phyloP scores from a whole-genome alignment of 768 basidiomycete species.

The Gloeophyllum trabeum region DNA sequence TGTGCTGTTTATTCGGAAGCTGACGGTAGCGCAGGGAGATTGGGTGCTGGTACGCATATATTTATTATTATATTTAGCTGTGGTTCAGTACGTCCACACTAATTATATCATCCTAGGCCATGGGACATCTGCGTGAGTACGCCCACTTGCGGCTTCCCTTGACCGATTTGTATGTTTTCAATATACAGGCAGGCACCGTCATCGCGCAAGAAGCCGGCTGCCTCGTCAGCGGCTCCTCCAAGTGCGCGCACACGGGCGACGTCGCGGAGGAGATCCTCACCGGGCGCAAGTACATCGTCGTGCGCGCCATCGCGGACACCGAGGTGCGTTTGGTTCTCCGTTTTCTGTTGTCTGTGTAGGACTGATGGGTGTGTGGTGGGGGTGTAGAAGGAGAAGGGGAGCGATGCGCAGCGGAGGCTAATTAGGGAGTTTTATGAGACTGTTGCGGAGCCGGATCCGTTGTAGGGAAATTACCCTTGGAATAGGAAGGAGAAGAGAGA shows the following conservation, averaged over 20 bases:
- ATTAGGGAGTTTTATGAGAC: constrained; percentile 81
- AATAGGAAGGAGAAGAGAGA: too few relatives aligned
- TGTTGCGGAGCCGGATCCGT: constrained; percentile 57
- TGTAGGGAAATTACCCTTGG: too few relatives aligned
- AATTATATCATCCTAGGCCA: constrained; percentile 25
- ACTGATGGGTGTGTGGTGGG: not conserved
- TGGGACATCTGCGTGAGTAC: constrained; percentile 76
- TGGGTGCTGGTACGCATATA: constrained; percentile 47
- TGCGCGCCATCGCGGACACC: constrained; percentile 57
- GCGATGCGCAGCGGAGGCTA: constrained; percentile 67
- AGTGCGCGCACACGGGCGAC: constrained; percentile 26
- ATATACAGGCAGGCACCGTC: constrained; percentile 67
- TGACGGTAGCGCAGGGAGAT: constrained; percentile 50
- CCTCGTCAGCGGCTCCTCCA: constrained; percentile 61
- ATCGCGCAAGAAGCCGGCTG: constrained; percentile 88
- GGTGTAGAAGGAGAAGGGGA: constrained; percentile 42
- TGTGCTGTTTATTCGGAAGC: constrained; percentile 1
- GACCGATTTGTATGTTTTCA: too few relatives aligned
- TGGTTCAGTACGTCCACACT: not conserved
- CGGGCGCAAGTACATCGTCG: constrained; percentile 73
- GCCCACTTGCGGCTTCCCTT: too few relatives aligned
- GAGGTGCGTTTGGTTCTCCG: constrained; percentile 23
- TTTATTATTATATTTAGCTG: not conserved
- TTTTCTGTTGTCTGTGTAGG: not conserved
- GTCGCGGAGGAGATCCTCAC: constrained; percentile 60